These are phyloP conservation scores for Scytalidium lignicola DNA, from an alignment of 2,329 filamentous ascomycete species.

Conservation along the genomic window DNA sequence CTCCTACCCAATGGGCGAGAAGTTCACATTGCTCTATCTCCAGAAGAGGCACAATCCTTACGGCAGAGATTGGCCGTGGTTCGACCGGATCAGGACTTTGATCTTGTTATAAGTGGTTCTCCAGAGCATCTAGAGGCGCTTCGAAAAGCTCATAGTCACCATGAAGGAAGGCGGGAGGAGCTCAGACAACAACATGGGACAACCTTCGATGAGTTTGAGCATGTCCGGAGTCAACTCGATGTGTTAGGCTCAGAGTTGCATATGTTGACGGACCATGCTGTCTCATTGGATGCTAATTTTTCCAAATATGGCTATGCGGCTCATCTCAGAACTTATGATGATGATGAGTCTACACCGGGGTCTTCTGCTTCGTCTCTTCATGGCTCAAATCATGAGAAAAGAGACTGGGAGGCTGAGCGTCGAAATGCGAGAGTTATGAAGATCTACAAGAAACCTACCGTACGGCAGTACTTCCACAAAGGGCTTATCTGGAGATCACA, in stretches of 20 bases:
- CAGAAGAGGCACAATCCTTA: constrained; percentile 48
- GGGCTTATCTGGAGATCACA: constrained; percentile 58
- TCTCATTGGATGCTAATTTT: constrained; percentile 56
- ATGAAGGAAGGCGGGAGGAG: constrained; percentile 40
- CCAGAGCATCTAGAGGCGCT: constrained; percentile 42
- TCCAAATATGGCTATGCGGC: constrained; percentile 58
- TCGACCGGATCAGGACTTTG: constrained; percentile 34
- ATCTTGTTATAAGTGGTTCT: constrained; percentile 55
- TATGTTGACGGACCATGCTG: constrained; percentile 46
- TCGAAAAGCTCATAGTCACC: constrained; percentile 45
- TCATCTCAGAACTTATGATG: constrained; percentile 45
- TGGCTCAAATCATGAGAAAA: constrained; percentile 26
- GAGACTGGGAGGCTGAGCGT: constrained; percentile 30
- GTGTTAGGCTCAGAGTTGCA: constrained; percentile 48
- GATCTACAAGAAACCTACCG: constrained; percentile 53
- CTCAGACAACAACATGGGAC: constrained; percentile 45
- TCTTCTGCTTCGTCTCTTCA: constrained; percentile 16
- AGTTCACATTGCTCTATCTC: constrained; percentile 50
- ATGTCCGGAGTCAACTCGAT: constrained; percentile 47
- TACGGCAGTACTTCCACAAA: constrained; percentile 63
- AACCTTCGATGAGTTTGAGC: constrained; percentile 51
- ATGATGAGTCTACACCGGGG: constrained; percentile 22
- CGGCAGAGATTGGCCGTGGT: constrained; percentile 36
- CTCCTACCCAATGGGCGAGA: constrained; percentile 49
- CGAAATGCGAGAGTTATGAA: constrained; percentile 41